Conservation (phyloP, 2,329 filamentous ascomycete species). For the Pyrenochaeta sp. region DNA sequence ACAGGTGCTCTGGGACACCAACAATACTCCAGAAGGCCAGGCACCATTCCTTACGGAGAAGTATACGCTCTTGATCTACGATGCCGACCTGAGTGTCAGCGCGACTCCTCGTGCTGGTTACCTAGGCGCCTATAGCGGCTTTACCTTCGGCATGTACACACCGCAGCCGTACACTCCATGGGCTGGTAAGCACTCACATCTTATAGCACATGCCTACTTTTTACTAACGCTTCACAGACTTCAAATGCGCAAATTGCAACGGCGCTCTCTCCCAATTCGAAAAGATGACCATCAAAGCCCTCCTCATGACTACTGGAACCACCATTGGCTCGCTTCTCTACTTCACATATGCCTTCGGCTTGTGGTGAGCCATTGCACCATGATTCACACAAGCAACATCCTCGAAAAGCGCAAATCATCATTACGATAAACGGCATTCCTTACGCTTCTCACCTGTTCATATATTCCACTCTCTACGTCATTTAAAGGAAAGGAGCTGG, state of each 20-base stretch:
- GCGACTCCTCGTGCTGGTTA: constrained; percentile 64
- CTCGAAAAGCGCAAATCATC: constrained; percentile 2
- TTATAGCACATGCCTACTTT: neutral
- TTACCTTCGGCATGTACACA: constrained; percentile 70
- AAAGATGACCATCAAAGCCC: constrained; percentile 63
- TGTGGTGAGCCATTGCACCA: constrained; percentile 39
- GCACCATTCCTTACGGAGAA: constrained; percentile 64
- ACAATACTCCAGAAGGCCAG: constrained; percentile 33
- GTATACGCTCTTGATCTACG: constrained; percentile 71
- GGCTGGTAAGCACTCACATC: constrained; percentile 51
- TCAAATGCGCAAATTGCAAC: constrained; percentile 65
- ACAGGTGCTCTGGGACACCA: constrained; percentile 68
- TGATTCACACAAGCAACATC: neutral
- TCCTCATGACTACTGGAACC: constrained; percentile 64
- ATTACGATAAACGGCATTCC: constrained; percentile 31
- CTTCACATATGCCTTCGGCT: constrained; percentile 56
- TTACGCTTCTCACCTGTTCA: constrained; percentile 29
- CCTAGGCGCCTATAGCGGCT: constrained; percentile 60
- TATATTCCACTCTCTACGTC: constrained; percentile 28
- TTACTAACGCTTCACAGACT: constrained; percentile 51
- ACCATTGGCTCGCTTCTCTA: constrained; percentile 67
- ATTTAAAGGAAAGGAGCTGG: constrained; percentile 22
- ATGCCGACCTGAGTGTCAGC: constrained; percentile 62
- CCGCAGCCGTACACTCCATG: constrained; percentile 62
- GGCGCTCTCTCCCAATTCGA: constrained; percentile 62